Base-by-base conservation (phyloP, 1,284 basidiomycete species). In the Sphaerobolus stellatus region DNA sequence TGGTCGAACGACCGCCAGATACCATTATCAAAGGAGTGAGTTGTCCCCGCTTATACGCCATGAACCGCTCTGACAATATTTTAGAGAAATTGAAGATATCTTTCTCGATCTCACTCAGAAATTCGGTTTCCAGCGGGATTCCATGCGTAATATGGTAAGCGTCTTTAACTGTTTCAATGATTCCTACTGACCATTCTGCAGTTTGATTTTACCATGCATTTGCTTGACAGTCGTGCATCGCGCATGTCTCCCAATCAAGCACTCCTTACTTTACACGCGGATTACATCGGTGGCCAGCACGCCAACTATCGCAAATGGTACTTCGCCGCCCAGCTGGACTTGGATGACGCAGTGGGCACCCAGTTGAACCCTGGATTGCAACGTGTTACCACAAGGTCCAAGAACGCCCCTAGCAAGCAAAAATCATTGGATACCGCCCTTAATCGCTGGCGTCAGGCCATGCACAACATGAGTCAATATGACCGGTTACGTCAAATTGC, bases 251-350 rank as follows among this genome's bases (percentile, higher is more conserved):
- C 97, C 8, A 91, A 94, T 68, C 94, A 97, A 70, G 96, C 96
- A 1, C 81, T 97, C 25, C 78, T 95, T 54, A 98, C 96, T 0
- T 81, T 99, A 6, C 96, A 99, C 68, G 95, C 96, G 58, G 96
- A 99, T 72, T 99, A 98, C 73, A 98, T 99, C 68, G 97, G 97
- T 48, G 96, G 97, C 4, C 92, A 94, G 68, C 88, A 96, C 66
- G 92, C 94, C 53, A 97, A 97, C 76, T 97, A 97, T 74, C 90
- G 94, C 60, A 96, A 95, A 73, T 99, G 97, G 96, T 99, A 99
- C 77, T 99, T 99, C 75, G 97, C 96, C 18, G 95, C 96, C 24
- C 96, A 99, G 72, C 89, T 99, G 59, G 95, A 99, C 70, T 86
- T 99, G 41, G 97, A 99, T 74, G 96, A 99, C 65, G 96, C 95